Evolutionary conservation across 1,284 basidiomycete species (phyloP).

Genomic region (Tilletia caries): DNA sequence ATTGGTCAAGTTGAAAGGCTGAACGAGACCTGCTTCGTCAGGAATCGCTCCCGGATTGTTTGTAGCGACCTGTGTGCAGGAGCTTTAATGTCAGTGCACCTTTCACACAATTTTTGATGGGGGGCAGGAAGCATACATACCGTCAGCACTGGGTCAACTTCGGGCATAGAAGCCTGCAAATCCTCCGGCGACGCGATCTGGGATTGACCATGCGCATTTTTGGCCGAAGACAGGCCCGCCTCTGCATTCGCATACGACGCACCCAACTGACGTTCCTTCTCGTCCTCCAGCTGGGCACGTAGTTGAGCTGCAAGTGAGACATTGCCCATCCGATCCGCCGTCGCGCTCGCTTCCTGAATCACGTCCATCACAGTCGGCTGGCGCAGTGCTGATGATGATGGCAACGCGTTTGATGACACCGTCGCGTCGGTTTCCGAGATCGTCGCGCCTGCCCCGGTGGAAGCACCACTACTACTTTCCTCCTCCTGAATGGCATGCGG

Average conservation of each 20-base stretch:
- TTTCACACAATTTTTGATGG: too few relatives aligned
- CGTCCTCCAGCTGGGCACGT: background rate
- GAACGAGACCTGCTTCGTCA: background rate
- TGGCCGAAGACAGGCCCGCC: background rate
- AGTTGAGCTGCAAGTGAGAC: background rate
- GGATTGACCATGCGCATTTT: background rate
- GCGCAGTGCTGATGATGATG: too few relatives aligned
- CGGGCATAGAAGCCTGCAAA: background rate
- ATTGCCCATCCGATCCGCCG: constrained; percentile 6
- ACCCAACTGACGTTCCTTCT: background rate
- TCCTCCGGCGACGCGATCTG: background rate
- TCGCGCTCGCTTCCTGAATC: background rate
- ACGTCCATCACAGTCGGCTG: background rate
- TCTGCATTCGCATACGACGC: background rate
- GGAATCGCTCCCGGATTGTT: background rate
- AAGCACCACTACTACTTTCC: too few relatives aligned
- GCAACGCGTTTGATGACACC: background rate
- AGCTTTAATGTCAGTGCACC: too few relatives aligned
- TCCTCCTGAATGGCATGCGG: too few relatives aligned
- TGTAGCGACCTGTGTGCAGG: background rate
- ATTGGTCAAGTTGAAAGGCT: constrained; percentile 42
- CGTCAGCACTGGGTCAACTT: background rate
- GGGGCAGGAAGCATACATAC: constrained; percentile 1
- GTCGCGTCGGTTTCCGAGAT: background rate
- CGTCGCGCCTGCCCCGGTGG: too few relatives aligned